Base-by-base conservation (phyloP, 179 eudicot species). In the Actinidia polygama region DNA sequence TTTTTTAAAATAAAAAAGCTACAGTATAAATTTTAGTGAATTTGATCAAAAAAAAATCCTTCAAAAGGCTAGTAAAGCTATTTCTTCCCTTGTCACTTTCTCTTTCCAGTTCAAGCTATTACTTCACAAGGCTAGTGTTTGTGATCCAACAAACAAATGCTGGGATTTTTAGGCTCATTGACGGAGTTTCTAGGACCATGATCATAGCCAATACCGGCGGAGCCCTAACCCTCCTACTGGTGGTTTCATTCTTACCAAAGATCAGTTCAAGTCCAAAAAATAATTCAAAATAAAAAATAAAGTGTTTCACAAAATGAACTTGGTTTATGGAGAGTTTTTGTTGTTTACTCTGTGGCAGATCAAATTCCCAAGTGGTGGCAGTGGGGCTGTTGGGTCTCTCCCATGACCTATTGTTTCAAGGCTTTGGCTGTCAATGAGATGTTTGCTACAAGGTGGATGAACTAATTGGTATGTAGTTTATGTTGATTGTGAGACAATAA, bases 391-490 rank as follows among this genome's bases (percentile, higher is more conserved):
- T 96, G 98, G 98, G 80, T 89, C 53, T 96, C 98, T 14, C 99
- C 99, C 40, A 76, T 96, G 88, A 87, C 90, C 21, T 96, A 96
- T 77, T 89, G 91, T 55, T 95, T 86, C 91, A 95, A 96, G 77
- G 92, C 98, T 80, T 77, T 96, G 11, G 87, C 94, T 47, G 98
- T 95, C 11, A 95, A 96, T 83, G 99, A 96, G 87, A 91, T 96
- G 99, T 88, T 88, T 86, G 92, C 98, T 49, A 90, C 95, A 10
- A 89, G 99, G 77, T 96, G 99, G 99, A 94, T 96, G 98, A 92
- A 90, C 91, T 86, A 85, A 90, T 12, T 70, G 86, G 99, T 94
- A 89, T 21, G 87, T 46, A 21, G 5, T 71, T 69, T 49, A 12
- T 24, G 6, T 77, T 40, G 36, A 30, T 30, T 30, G 36, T 30